A percentile compares a stretch with the other conserved stretches of the same genome.
Conservation (phyloP, 1,284 basidiomycete species). For the Ceratobasidium sp. region DNA sequence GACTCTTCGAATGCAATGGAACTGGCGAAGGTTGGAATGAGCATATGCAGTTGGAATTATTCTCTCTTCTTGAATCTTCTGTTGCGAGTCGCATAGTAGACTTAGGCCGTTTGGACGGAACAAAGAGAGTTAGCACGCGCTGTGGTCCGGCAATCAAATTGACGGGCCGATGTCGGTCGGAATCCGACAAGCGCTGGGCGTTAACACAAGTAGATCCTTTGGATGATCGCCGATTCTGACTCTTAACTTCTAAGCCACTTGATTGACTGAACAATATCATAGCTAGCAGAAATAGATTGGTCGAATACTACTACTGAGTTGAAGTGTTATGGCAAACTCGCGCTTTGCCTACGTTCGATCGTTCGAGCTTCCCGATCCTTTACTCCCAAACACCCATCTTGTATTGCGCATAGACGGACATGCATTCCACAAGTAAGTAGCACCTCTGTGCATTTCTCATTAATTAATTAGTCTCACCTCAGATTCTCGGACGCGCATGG, state of each 20-base stretch:
- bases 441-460: conserved; percentile 22
- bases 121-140: conserved; percentile 21
- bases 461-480: conserved; percentile 40
- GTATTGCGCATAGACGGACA: conserved; percentile 93
- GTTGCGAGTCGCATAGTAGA: not conserved
- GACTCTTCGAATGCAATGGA: too few species aligned
- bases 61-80: not conserved
- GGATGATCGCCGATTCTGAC: not conserved
- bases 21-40: conserved; percentile 6
- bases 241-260: not conserved
- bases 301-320: too few species aligned
- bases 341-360: conserved; percentile 90
- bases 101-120: conserved; percentile 28
- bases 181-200: conserved; percentile 16
- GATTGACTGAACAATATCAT: too few species aligned
- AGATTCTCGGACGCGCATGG: conserved; percentile 87
- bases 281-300: too few species aligned
- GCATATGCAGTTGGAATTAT: conserved; percentile 1
- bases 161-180: not conserved
- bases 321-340: conserved; percentile 91
- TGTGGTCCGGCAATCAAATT: conserved; percentile 14
- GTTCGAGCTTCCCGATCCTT: conserved; percentile 89
- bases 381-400: conserved; percentile 87
- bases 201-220: not conserved
- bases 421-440: conserved; percentile 87